A percentile compares a stretch with the other conserved stretches of the same genome.
Evolutionary conservation across 2,329 filamentous ascomycete species (phyloP).

Genomic region (Aspergillus ibericus): DNA sequence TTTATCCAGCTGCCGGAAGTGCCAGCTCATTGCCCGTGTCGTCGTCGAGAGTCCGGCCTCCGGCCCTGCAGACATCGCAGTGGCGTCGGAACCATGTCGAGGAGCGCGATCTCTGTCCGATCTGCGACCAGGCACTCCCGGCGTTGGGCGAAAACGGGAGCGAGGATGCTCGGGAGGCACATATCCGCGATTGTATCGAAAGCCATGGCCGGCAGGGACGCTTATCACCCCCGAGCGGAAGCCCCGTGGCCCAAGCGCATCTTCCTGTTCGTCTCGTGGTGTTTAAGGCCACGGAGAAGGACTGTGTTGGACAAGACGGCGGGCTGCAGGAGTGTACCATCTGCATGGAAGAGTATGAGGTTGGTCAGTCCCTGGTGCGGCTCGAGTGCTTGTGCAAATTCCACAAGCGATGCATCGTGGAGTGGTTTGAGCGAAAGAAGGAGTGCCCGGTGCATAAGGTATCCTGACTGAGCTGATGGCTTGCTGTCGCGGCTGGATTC

Average conservation of each 20-base stretch:
- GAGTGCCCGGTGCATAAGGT: constrained; percentile 63
- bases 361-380: constrained; percentile 59
- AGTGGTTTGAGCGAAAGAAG: constrained; percentile 60
- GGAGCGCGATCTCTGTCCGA: constrained; percentile 49
- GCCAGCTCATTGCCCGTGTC: constrained; percentile 8
- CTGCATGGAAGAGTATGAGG: constrained; percentile 64
- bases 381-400: constrained; percentile 66
- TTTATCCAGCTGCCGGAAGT: constrained; percentile 4
- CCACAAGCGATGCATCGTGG: constrained; percentile 60
- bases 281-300: constrained; percentile 63
- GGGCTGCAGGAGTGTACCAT: constrained; percentile 61
- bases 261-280: constrained; percentile 40
- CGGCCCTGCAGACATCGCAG: not conserved
- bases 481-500: not conserved
- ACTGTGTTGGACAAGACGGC: constrained; percentile 57
- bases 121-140: constrained; percentile 45
- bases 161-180: constrained; percentile 45
- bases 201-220: constrained; percentile 28
- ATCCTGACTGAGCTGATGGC: constrained; percentile 14
- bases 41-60: constrained; percentile 6
- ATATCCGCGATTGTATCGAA: constrained; percentile 49
- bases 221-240: constrained; percentile 18
- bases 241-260: constrained; percentile 24
- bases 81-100: constrained; percentile 26
- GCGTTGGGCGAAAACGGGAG: constrained; percentile 38